phyloP scores from a whole-genome alignment of 306 rosid genomes.

The Quercus robur region DNA sequence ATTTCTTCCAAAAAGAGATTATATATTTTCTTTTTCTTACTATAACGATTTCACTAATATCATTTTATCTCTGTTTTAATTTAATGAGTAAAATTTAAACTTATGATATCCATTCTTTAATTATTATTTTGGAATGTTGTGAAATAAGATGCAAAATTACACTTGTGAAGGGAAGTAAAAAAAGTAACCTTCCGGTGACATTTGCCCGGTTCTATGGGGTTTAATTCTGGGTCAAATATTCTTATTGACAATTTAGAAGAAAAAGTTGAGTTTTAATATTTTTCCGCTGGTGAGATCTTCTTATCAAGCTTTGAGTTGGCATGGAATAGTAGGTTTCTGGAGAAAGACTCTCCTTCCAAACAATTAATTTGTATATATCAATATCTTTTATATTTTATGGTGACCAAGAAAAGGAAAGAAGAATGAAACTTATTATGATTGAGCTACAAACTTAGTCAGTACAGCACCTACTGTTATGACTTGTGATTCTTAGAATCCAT shows the following conservation, averaged over 20 bases:
- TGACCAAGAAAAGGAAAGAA: not conserved
- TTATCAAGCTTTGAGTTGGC: too few species aligned
- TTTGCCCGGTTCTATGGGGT: too few species aligned
- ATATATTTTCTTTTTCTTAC: not conserved
- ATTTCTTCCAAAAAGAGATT: too few species aligned
- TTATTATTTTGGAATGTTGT: not conserved
- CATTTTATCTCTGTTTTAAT: not conserved
- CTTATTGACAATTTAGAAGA: too few species aligned
- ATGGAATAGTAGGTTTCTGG: too few species aligned
- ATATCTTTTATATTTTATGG: not conserved
- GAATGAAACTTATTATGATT: not conserved
- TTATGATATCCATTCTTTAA: not conserved
- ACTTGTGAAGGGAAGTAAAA: not conserved
- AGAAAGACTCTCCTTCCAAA: too few species aligned
- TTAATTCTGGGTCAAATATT: too few species aligned
- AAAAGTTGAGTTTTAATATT: too few species aligned
- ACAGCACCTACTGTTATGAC: not conserved
- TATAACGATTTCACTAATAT: too few species aligned
- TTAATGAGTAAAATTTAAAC: not conserved
- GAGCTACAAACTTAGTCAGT: not conserved
- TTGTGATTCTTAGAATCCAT: not conserved
- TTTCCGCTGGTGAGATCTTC: too few species aligned
- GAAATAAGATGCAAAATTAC: not conserved
- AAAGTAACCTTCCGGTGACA: too few species aligned
- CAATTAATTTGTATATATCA: not conserved